phyloP scores from a whole-genome alignment of 2,329 filamentous ascomycete species.

The Diaporthe batatas region DNA sequence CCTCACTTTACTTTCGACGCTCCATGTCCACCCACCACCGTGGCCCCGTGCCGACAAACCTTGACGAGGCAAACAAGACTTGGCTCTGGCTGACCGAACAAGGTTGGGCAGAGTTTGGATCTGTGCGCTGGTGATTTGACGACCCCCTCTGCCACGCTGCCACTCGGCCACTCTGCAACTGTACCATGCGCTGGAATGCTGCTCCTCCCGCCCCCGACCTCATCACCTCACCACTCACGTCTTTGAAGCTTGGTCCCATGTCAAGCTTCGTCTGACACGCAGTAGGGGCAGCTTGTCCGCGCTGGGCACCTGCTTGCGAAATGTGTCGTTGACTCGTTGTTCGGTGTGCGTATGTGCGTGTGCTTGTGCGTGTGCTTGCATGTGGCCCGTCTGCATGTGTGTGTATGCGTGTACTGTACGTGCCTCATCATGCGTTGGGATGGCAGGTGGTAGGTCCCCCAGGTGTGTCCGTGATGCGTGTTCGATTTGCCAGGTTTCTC shows the following conservation, averaged over 20 bases:
- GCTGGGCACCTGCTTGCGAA: constrained; percentile 29
- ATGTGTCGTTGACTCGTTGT: too few species aligned
- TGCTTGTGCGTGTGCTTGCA: constrained; percentile 8
- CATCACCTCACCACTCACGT: not conserved
- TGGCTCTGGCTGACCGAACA: constrained; percentile 31
- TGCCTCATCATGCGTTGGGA: constrained; percentile 18
- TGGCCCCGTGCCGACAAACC: constrained; percentile 19
- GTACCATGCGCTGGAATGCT: not conserved
- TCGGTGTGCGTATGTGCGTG: not conserved
- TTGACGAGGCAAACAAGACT: not conserved
- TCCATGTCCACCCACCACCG: constrained; percentile 29
- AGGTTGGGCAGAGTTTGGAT: constrained; percentile 25
- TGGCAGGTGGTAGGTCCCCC: constrained; percentile 8
- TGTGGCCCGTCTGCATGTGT: constrained; percentile 8
- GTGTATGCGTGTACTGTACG: too few species aligned
- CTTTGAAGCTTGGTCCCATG: constrained; percentile 11
- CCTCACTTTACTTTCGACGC: constrained; percentile 33
- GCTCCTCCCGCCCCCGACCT: not conserved
- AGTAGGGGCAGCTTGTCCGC: constrained; percentile 17
- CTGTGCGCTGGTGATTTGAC: constrained; percentile 21
- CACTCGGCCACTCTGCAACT: not conserved
- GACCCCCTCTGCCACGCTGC: too few species aligned
- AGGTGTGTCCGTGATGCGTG: not conserved
- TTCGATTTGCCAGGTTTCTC: not conserved
- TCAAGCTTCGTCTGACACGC: constrained; percentile 29